Conservation (phyloP, 202 grass and related monocot species). For the Eragrostis tef region DNA sequence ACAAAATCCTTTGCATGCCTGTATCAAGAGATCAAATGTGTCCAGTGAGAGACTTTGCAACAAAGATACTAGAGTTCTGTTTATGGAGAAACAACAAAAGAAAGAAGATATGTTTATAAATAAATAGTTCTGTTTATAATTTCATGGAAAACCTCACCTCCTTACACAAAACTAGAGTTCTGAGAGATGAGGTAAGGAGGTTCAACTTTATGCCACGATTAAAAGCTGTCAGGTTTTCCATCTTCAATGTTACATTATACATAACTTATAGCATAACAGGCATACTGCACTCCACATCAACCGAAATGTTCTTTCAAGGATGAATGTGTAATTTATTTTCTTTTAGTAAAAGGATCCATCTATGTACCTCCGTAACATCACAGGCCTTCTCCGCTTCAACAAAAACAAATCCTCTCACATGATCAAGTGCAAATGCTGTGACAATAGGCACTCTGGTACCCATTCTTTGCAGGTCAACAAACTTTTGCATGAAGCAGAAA, state of each 20-base stretch:
- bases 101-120: neutral
- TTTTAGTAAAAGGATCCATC: constrained; percentile 18
- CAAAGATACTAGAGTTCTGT: constrained; percentile 16
- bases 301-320: neutral
- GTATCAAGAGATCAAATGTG: constrained; percentile 40
- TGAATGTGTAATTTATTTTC: neutral
- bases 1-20: constrained; percentile 99
- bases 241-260: neutral
- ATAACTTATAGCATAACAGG: no score
- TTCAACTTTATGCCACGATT: neutral
- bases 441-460: constrained; percentile 81
- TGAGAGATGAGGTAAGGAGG: constrained; percentile 25
- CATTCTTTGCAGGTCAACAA: constrained; percentile 66
- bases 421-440: constrained; percentile 88
- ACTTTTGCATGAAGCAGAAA: constrained; percentile 98
- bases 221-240: constrained; percentile 31
- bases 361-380: constrained; percentile 83
- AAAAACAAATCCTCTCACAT: constrained; percentile 90
- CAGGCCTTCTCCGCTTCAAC: constrained; percentile 92
- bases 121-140: no score
- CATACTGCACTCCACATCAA: neutral
- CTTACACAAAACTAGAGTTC: neutral
- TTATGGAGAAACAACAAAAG: constrained; percentile 12
- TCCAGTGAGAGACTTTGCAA: constrained; percentile 32
- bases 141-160: neutral